These are phyloP conservation scores for Juglanconis oblonga DNA, from an alignment of 2,329 filamentous ascomycete genomes.

Conservation along the genomic window DNA sequence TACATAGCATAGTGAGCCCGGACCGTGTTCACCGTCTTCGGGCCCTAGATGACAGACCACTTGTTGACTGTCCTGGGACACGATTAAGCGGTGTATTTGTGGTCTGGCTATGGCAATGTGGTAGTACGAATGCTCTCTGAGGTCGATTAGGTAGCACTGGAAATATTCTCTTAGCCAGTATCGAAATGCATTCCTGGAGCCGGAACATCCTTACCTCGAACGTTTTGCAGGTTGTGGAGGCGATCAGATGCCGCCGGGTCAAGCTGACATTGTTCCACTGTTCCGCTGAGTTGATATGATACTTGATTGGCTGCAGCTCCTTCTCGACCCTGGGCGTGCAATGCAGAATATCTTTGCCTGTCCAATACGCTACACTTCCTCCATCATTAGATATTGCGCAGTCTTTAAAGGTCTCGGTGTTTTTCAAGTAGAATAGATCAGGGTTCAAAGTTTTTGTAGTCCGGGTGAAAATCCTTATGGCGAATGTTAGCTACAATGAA, in stretches of 20 bases:
- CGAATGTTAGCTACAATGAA: no score
- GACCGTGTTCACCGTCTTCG: slow-evolving; percentile 16
- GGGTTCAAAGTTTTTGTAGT: no score
- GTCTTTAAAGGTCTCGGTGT: slow-evolving; percentile 25
- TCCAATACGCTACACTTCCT: slow-evolving; percentile 28
- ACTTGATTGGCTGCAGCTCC: no score
- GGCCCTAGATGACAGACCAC: slow-evolving; percentile 24
- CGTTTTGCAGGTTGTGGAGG: slow-evolving; percentile 22
- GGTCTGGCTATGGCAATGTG: slow-evolving; percentile 17
- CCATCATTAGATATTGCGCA: slow-evolving; percentile 27
- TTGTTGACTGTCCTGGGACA: slow-evolving; percentile 20
- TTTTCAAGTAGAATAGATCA: no score
- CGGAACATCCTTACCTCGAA: slow-evolving; percentile 16
- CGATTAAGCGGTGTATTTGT: slow-evolving; percentile 18
- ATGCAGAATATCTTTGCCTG: slow-evolving; percentile 25
- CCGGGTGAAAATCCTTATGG: no score
- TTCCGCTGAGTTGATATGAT: no score
- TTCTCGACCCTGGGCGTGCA: slow-evolving; percentile 20
- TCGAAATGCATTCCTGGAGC: background rate
- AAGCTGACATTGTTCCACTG: slow-evolving; percentile 21
- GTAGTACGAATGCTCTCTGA: slow-evolving; percentile 10
- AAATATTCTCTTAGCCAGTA: background rate
- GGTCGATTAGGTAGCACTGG: slow-evolving; percentile 24
- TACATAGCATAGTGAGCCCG: slow-evolving; percentile 13
- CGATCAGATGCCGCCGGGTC: slow-evolving; percentile 22